phyloP scores from a whole-genome alignment of 129 eudicot genomes.

The Flaveria bidentis region DNA sequence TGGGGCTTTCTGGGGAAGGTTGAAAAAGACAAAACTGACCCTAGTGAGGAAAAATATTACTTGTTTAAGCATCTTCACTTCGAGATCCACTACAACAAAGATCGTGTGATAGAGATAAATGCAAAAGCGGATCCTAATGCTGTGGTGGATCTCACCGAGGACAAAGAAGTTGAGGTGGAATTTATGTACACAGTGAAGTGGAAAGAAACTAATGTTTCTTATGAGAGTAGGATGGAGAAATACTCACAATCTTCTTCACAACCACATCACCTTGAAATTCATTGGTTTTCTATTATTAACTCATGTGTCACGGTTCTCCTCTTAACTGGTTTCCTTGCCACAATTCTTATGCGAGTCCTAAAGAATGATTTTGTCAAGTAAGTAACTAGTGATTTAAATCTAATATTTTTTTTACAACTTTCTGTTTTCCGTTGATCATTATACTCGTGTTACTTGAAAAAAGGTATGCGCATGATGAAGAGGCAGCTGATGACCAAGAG shows the following conservation, averaged over 20 bases:
- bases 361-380: constrained; percentile 67
- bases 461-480: constrained; percentile 68
- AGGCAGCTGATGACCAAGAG: constrained; percentile 64
- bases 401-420: too few relatives aligned
- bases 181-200: constrained; percentile 58
- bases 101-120: constrained; percentile 58
- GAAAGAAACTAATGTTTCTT: constrained; percentile 54
- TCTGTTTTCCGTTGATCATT: neutral
- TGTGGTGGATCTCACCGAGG: constrained; percentile 55
- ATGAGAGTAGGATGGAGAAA: constrained; percentile 62
- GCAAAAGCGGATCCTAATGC: constrained; percentile 58
- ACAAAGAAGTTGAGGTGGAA: constrained; percentile 59
- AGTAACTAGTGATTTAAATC: constrained; percentile 27
- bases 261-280: constrained; percentile 63
- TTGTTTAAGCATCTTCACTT: constrained; percentile 59
- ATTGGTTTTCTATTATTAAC: constrained; percentile 68
- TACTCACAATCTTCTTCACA: constrained; percentile 57
- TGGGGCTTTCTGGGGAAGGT: constrained; percentile 64
- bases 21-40: constrained; percentile 56
- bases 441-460: constrained; percentile 8
- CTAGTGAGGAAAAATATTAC: constrained; percentile 47
- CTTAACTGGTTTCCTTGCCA: constrained; percentile 61
- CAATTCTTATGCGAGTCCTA: constrained; percentile 61
- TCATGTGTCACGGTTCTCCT: constrained; percentile 69
- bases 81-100: constrained; percentile 54